Evolutionary conservation across 768 basidiomycete species (phyloP).

Genomic region (Agaricus subrufescens): DNA sequence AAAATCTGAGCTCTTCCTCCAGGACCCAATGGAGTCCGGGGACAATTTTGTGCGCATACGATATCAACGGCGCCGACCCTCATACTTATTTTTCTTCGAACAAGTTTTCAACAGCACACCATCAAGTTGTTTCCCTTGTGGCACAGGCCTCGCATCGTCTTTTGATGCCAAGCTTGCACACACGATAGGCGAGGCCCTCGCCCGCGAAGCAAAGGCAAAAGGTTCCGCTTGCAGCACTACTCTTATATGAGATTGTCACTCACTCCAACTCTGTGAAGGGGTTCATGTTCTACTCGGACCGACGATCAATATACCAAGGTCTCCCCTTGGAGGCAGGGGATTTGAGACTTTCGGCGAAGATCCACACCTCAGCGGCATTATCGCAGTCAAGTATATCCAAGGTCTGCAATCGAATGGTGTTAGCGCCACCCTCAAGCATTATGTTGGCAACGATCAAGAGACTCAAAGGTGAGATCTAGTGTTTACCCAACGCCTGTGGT

Average conservation of each 20-base stretch:
- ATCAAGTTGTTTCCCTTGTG: conserved; percentile 53
- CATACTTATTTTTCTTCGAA: conserved; percentile 22
- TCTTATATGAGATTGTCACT: background rate
- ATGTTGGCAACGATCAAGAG: conserved; percentile 60
- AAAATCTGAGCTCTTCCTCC: background rate
- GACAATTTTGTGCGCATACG: conserved; percentile 32
- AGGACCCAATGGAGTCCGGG: conserved; percentile 49
- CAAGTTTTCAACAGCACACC: conserved; percentile 50
- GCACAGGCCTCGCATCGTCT: conserved; percentile 51
- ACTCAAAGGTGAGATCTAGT: conserved; percentile 33
- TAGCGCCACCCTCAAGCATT: conserved; percentile 62
- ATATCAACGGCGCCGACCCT: conserved; percentile 35
- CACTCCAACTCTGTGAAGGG: conserved; percentile 18
- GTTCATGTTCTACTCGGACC: conserved; percentile 52
- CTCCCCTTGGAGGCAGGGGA: conserved; percentile 47
- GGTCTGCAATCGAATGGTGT: conserved; percentile 57
- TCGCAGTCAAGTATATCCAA: conserved; percentile 58
- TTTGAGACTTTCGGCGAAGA: conserved; percentile 68
- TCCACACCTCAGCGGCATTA: conserved; percentile 48
- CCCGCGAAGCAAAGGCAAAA: conserved; percentile 49
- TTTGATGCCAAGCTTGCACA: conserved; percentile 48
- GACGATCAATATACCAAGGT: conserved; percentile 63
- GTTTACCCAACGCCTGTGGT: background rate
- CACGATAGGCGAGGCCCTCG: conserved; percentile 45
- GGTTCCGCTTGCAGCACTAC: conserved; percentile 17